Conservation (phyloP, 345 rosid genomes). For the Streptanthus diversifolius region DNA sequence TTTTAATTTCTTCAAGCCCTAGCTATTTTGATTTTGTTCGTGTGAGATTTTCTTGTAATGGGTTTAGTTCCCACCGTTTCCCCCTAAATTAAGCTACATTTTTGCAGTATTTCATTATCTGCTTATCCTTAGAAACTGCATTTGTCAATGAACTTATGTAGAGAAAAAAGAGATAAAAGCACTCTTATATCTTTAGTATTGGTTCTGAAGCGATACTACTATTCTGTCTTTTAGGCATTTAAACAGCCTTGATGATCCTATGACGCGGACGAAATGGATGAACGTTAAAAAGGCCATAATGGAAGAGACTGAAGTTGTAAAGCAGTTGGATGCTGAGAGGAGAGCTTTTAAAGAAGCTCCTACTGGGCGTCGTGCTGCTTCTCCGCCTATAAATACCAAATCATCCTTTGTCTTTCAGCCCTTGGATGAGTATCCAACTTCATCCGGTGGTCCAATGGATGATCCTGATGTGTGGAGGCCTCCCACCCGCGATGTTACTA, state of each 20-base stretch:
- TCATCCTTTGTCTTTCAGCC: conserved; percentile 96
- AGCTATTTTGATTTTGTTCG: neutral
- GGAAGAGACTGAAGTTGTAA: conserved; percentile 91
- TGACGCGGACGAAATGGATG: conserved; percentile 90
- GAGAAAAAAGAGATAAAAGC: neutral
- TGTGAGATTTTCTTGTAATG: neutral
- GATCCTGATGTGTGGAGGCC: conserved; percentile 99
- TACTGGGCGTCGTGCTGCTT: conserved; percentile 65
- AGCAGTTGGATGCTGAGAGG: conserved; percentile 90
- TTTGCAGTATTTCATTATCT: neutral
- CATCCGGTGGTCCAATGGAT: conserved; percentile 76
- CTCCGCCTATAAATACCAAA: conserved; percentile 81
- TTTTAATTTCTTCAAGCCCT: conserved; percentile 77
- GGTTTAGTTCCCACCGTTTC: neutral
- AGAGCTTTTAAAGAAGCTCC: conserved; percentile 87
- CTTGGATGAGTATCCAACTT: conserved; percentile 89
- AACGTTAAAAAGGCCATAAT: conserved; percentile 79
- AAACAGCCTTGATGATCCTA: conserved; percentile 72
- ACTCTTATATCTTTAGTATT: neutral
- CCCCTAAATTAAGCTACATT: neutral
- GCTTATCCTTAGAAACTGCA: neutral
- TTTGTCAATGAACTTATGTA: neutral
- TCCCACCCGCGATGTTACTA: conserved; percentile 74
- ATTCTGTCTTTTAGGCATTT: conserved; percentile 54
- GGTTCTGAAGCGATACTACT: neutral